A percentile compares a stretch with the other conserved stretches of the same genome.
phyloP scores from a whole-genome alignment of 2,329 filamentous ascomycete genomes.

The Colletotrichum lini region DNA sequence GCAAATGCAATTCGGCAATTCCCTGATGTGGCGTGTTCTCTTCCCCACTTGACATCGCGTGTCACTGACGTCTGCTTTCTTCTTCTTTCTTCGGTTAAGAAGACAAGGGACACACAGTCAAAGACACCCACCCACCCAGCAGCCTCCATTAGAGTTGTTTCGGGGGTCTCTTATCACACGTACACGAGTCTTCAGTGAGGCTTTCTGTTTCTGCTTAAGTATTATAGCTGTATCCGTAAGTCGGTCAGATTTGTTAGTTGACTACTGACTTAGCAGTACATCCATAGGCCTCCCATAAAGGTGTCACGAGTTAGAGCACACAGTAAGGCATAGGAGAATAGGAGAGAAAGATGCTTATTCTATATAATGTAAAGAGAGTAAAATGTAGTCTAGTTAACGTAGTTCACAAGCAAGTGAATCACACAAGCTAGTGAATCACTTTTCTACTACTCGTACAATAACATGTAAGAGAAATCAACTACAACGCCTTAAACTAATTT shows the following conservation, averaged over 20 bases:
- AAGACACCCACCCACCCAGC: not conserved
- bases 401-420: no score
- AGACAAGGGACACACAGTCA: slow-evolving; percentile 23
- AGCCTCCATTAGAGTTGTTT: slow-evolving; percentile 24
- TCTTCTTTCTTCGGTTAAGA: not conserved
- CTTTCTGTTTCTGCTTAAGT: not conserved
- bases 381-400: no score
- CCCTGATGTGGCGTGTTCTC: slow-evolving; percentile 34
- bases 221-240: no score
- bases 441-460: no score
- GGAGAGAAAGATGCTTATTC: no score
- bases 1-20: slow-evolving; percentile 37
- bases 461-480: no score
- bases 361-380: no score
- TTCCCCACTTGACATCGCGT: slow-evolving; percentile 34
- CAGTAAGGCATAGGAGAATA: no score
- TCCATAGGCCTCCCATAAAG: slow-evolving; percentile 3
- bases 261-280: slow-evolving; percentile 11
- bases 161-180: slow-evolving; percentile 15
- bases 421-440: no score
- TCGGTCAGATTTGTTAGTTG: not conserved
- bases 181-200: not conserved
- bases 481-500: no score
- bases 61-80: slow-evolving; percentile 32
- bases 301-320: no score